Evolutionary conservation across 2,329 filamentous ascomycete species (phyloP).

Genomic region (Parafenestella ontariensis): DNA sequence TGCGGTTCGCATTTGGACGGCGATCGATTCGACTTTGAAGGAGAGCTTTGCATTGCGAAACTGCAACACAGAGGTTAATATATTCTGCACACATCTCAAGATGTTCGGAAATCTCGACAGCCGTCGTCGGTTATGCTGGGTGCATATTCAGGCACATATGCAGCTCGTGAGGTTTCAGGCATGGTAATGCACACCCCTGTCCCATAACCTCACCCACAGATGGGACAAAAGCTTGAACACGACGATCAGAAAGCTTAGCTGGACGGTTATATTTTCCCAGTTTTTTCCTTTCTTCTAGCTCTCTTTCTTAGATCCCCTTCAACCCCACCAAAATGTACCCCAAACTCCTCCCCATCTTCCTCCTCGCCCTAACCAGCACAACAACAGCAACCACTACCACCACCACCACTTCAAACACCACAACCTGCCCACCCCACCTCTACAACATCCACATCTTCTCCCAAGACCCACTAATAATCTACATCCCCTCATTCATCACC

Average conservation of each 20-base stretch:
- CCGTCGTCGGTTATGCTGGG: neutral
- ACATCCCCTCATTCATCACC: constrained; percentile 64
- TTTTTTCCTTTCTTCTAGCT: neutral
- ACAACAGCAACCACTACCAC: constrained; percentile 12
- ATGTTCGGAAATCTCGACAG: neutral
- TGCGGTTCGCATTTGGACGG: constrained; percentile 5
- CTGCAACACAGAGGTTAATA: no score
- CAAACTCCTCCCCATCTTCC: constrained; percentile 6
- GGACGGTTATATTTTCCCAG: neutral
- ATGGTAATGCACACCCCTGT: constrained; percentile 1
- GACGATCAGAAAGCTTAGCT: neutral
- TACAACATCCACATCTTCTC: constrained; percentile 59
- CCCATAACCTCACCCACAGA: constrained; percentile 4
- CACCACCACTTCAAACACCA: no score
- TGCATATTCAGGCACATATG: constrained; percentile 20
- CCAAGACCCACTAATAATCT: constrained; percentile 62
- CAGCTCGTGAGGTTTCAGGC: constrained; percentile 22
- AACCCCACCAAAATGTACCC: neutral
- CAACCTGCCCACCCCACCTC: constrained; percentile 45
- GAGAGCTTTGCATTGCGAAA: neutral
- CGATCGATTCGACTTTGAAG: neutral
- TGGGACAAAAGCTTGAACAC: neutral
- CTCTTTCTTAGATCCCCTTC: no score
- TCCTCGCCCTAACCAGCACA: constrained; percentile 5
- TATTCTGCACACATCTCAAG: no score